Percentiles rank a stretch among this genome's conserved stretches.
phyloP scores from a whole-genome alignment of 2,329 filamentous ascomycete species.

The Aspergillus sp. region DNA sequence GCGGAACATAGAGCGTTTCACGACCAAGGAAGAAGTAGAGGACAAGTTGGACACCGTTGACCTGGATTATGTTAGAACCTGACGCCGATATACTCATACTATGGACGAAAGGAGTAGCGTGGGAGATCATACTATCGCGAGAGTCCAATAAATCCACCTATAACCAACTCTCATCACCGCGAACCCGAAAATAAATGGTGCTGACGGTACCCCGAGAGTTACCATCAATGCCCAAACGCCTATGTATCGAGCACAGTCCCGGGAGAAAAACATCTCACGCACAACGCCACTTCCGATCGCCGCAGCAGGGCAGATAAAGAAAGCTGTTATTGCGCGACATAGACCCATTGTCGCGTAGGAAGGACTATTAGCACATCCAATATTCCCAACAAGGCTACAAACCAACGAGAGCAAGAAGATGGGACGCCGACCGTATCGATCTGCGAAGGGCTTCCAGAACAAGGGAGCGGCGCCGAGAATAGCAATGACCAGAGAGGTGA shows the following conservation, averaged over 20 bases:
- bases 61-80: neutral
- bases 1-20: too few species aligned
- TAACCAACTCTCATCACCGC: too few species aligned
- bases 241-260: constrained; percentile 52
- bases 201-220: too few species aligned
- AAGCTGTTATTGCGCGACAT: constrained; percentile 36
- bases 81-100: too few species aligned
- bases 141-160: too few species aligned
- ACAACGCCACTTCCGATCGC: constrained; percentile 57
- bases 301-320: constrained; percentile 48
- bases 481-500: constrained; percentile 57
- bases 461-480: constrained; percentile 55
- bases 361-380: constrained; percentile 53
- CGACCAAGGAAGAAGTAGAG: too few species aligned
- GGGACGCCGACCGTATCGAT: constrained; percentile 55
- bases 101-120: too few species aligned
- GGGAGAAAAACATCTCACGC: constrained; percentile 56
- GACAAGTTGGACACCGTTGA: too few species aligned
- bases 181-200: too few species aligned
- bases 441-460: constrained; percentile 56
- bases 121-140: too few species aligned
- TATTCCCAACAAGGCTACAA: constrained; percentile 50
- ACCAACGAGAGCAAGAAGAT: constrained; percentile 54
- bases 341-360: constrained; percentile 52
- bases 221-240: constrained; percentile 30